Evolutionary conservation across 495 filamentous ascomycete genomes (phyloP), one percentile per base, ranked within the genome.

Genomic region (Amphirosellinia nigrospora): DNA sequence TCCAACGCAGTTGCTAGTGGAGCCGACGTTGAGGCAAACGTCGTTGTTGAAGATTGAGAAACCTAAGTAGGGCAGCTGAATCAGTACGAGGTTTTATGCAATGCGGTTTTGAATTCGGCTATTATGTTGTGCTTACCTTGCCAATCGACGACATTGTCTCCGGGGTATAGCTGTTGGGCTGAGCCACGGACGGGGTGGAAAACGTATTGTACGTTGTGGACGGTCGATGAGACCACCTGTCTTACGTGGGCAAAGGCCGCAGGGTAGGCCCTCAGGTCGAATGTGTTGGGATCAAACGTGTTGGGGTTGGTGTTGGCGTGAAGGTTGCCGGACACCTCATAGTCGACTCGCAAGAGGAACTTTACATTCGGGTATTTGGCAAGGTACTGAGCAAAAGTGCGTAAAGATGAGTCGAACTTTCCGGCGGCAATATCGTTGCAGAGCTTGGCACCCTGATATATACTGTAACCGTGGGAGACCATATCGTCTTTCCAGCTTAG

Each of bases 401-500:
- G 21, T 11, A 50, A 21, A 23, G 46, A 50, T 9, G 46, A 50
- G 46, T 50, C 46, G 21, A 23, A 50, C 10, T 50, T 50, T 11
- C 46, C 46, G 2, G n/a, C 46, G 2, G 46, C 21, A 23, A 50
- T 50, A 21, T 50, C 46, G 46, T 50, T 23, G 46, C 46, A 50
- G n/a, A 50, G 46, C 21, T 23, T 50, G 21, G 46, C 46, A 9
- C 46, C 46, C 21, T 50, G n/a, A 50, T 16, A 50, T 23, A 23
- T n/a, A 11, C n/a, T 50, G 21, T 50, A 50, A 50, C 46, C 46
- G 21, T 50, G 46, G n/a, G 46, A 50, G 46, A 50, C n/a, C 46
- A 50, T 50, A 23, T 50, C 46, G 46, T 50, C 46, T 50, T 50
- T 50, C 46, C 46, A 50, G 21, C 46, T 50, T 21, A 50, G 46